Evolutionary conservation across 352 stramenopile genomes (phyloP).

Genomic region (Paralagenidium karlingii): DNA sequence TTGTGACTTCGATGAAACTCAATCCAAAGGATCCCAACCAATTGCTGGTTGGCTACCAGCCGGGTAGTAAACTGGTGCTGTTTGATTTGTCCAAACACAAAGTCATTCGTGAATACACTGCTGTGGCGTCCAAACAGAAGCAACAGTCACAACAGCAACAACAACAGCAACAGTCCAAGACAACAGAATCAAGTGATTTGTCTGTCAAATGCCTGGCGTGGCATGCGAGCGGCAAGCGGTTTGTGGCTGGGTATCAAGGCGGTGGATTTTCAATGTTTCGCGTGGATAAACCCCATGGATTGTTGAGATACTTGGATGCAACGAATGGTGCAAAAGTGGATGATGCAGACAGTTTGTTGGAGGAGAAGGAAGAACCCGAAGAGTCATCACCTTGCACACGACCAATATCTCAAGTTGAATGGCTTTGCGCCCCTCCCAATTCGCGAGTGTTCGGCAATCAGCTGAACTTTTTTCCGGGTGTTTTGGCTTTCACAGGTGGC

Average conservation of each 20-base stretch:
- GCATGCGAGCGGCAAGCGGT: constrained; percentile 66
- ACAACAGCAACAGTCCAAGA: constrained; percentile 1
- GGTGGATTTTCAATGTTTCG: constrained; percentile 49
- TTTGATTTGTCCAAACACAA: constrained; percentile 64
- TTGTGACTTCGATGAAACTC: constrained; percentile 30
- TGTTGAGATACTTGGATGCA: no score
- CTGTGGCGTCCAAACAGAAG: constrained; percentile 9
- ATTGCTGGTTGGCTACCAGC: constrained; percentile 49
- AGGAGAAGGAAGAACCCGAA: no score
- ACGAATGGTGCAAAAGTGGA: no score
- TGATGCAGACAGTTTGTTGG: no score
- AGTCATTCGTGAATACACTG: constrained; percentile 27
- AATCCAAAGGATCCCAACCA: constrained; percentile 53
- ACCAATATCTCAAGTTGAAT: constrained; percentile 34
- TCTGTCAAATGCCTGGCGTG: constrained; percentile 49
- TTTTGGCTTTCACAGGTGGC: no score
- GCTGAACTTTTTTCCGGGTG: no score
- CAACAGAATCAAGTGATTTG: constrained; percentile 2
- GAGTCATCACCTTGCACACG: no score
- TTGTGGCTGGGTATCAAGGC: constrained; percentile 49
- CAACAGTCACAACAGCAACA: no score
- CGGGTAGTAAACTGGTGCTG: constrained; percentile 24
- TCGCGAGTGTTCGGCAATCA: no score
- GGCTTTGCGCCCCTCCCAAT: constrained; percentile 43
- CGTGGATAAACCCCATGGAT: constrained; percentile 34